phyloP scores from a whole-genome alignment of 352 stramenopile genomes.

The Phytophthora tentaculata region DNA sequence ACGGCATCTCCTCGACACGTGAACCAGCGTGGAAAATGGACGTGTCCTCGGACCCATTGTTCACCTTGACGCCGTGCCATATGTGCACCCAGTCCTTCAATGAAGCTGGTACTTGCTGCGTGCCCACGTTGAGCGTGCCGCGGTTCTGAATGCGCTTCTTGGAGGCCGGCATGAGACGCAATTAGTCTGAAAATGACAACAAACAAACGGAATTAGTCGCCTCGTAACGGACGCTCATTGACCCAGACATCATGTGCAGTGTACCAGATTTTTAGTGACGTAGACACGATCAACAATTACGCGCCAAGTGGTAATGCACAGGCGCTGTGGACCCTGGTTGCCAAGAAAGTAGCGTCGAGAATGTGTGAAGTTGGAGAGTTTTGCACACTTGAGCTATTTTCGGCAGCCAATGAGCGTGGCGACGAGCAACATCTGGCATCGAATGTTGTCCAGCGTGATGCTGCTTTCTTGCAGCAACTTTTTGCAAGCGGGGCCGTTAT shows the following conservation, averaged over 20 bases:
- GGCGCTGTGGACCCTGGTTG: too few species aligned
- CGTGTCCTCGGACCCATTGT: conserved; percentile 39
- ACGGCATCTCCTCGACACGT: conserved; percentile 62
- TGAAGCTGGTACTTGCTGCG: conserved; percentile 63
- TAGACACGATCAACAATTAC: background rate
- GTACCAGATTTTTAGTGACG: conserved; percentile 8
- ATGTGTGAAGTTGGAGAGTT: conserved; percentile 7
- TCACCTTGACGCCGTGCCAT: conserved; percentile 81
- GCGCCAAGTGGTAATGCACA: background rate
- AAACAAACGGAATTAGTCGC: background rate
- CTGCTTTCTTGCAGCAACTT: too few species aligned
- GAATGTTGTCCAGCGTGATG: too few species aligned
- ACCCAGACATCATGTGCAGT: background rate
- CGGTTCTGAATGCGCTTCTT: conserved; percentile 84
- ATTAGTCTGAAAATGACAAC: conserved; percentile 21
- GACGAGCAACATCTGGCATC: conserved; percentile 2
- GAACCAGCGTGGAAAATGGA: conserved; percentile 78
- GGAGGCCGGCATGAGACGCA: conserved; percentile 59
- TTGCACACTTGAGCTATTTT: conserved; percentile 14
- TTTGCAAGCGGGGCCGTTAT: too few species aligned
- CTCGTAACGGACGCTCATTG: conserved; percentile 16
- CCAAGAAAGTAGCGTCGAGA: background rate
- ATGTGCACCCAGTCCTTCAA: conserved; percentile 82
- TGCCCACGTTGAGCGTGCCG: conserved; percentile 43
- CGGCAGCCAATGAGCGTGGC: conserved; percentile 24